Base-by-base conservation (phyloP, 2,329 filamentous ascomycete species). In the Fusarium pininemorale region DNA sequence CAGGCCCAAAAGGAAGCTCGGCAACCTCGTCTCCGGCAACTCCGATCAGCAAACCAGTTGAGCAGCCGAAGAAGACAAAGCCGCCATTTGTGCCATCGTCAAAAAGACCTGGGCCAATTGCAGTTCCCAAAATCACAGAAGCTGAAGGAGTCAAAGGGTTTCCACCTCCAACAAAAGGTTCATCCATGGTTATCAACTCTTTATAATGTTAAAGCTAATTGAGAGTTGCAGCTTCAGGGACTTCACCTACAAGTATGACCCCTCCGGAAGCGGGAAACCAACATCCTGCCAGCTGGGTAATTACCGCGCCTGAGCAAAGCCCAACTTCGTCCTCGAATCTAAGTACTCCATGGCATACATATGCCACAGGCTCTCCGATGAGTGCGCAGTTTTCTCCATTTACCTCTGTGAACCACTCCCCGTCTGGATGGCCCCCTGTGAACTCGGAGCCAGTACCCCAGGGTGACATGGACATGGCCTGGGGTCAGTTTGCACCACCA, bases 351-450 rank as follows among this genome's bases (percentile, higher is more conserved):
- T 91, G 88, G 89, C 82, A 85, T 68, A 79, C 83, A 12, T 89
- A 87, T 74, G 78, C 86, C 15, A 82, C 86, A 47, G 87, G 88
- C 45, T 85, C 88, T 13, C 84, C 87, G 15, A 82, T 89, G 39
- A 85, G 85, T 7, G 82, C 87, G 1, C 85, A 85, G 6, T 87
- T 87, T 68, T 86, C 87, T 10, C 84, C 87, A 4, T 90, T 88
- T 74, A 81, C 83, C 11, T 82, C 84, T 28, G 82, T 85, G 47
- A 80, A 84, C 20, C 76, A 83, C 6, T 80, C 85, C 26, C 72
- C 72, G 1, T 78, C 83, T 32, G 78, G 83, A 6, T 88, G 87
- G 87, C 78, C 83, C 37, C 80, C 82, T 30, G 78, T 73, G 51
- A 70, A 63, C 56, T 78, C 83, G 12, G 84, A 86, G 42, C 64